A percentile compares a stretch with the other conserved stretches of the same genome.
phyloP scores from a whole-genome alignment of 306 rosid genomes.

The Lotus japonicus region DNA sequence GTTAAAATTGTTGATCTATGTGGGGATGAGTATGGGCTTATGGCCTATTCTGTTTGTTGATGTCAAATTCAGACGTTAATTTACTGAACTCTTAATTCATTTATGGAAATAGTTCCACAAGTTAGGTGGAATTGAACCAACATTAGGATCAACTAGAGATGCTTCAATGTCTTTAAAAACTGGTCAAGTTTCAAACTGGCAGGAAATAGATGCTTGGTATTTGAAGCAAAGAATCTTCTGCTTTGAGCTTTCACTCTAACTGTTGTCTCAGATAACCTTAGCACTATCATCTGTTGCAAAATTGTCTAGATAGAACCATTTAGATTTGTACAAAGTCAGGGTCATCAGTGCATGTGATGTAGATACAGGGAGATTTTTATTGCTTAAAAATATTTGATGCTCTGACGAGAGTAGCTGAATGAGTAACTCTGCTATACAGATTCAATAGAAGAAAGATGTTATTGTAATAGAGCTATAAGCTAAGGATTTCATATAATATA shows the following conservation, averaged over 20 bases:
- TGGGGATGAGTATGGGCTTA: background rate
- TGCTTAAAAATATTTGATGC: background rate
- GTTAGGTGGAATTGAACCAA: background rate
- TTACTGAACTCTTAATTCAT: background rate
- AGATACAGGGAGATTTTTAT: background rate
- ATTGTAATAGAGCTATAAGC: background rate
- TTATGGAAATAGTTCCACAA: background rate
- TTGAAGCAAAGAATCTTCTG: background rate
- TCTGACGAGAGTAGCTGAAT: background rate
- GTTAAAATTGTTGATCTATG: background rate
- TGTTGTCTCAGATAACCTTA: background rate
- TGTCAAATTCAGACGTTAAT: background rate
- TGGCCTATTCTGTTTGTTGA: background rate
- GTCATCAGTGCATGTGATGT: background rate
- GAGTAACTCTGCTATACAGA: background rate
- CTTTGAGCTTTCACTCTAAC: background rate
- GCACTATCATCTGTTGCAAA: background rate
- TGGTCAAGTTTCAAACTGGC: background rate
- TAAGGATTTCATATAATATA: constrained; percentile 5
- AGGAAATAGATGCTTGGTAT: background rate
- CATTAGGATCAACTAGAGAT: background rate
- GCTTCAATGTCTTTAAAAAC: background rate
- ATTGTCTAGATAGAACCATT: background rate
- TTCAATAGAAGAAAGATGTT: background rate
- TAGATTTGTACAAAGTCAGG: background rate